Percentiles rank a stretch among this genome's conserved stretches.
Evolutionary conservation across 192 early-diverging fungal species (phyloP).

Genomic region (Dissophora globulifera): DNA sequence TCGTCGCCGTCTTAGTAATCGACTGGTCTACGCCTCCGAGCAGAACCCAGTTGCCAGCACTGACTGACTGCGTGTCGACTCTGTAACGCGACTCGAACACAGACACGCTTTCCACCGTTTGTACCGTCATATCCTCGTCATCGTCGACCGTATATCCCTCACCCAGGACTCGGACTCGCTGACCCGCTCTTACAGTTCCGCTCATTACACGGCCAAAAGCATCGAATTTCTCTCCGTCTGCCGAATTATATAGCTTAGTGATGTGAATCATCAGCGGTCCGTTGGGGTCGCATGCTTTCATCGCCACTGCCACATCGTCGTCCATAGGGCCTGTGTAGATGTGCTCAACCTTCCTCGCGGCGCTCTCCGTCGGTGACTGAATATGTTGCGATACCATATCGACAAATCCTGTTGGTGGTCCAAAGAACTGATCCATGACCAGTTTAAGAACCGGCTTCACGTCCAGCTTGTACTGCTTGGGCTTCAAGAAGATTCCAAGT

Average conservation of each 20-base stretch:
- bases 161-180: constrained; percentile 90
- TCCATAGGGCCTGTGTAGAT: constrained; percentile 74
- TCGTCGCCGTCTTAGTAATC: constrained; percentile 95
- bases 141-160: constrained; percentile 92
- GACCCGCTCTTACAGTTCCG: constrained; percentile 81
- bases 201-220: constrained; percentile 96
- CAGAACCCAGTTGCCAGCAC: constrained; percentile 92
- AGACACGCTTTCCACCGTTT: constrained; percentile 76
- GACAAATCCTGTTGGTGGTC: constrained; percentile 84
- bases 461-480: constrained; percentile 79
- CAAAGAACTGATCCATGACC: constrained; percentile 92
- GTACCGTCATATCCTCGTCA: constrained; percentile 95
- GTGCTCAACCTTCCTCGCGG: constrained; percentile 66
- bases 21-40: constrained; percentile 91
- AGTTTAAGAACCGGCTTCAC: constrained; percentile 86
- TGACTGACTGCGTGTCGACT: constrained; percentile 80
- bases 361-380: constrained; percentile 84
- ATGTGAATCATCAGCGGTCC: constrained; percentile 95
- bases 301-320: constrained; percentile 67
- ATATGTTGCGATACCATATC: constrained; percentile 88
- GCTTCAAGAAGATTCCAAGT: constrained; percentile 87
- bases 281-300: constrained; percentile 84
- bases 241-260: constrained; percentile 90
- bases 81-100: constrained; percentile 88
- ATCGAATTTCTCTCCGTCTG: constrained; percentile 86